Conservation (phyloP, 306 rosid genomes). For the Cicer pinnatifidum region DNA sequence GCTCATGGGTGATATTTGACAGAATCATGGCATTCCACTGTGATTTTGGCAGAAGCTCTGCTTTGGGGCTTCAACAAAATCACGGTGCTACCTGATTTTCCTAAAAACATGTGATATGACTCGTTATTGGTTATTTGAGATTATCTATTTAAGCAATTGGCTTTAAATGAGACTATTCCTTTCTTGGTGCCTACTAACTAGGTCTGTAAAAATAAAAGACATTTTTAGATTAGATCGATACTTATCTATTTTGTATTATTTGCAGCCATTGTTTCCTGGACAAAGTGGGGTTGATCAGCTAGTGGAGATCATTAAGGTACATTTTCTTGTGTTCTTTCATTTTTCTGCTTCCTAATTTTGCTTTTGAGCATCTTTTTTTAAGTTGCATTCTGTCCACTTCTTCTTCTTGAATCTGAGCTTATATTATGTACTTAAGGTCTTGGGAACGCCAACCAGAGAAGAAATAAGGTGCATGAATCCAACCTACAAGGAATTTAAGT, state of each 20-base stretch:
- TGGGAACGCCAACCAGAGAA: conserved; percentile 94
- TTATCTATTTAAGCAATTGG: conserved; percentile 3
- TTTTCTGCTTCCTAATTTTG: not conserved
- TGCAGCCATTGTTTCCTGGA: conserved; percentile 95
- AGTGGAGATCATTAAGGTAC: conserved; percentile 92
- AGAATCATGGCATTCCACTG: no score
- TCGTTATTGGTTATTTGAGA: not conserved
- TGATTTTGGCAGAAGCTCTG: no score
- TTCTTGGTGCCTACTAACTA: not conserved
- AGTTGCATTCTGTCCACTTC: conserved; percentile 40
- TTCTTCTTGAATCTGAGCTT: conserved; percentile 31
- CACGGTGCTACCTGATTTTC: no score
- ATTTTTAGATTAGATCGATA: conserved; percentile 19
- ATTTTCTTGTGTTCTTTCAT: conserved; percentile 4
- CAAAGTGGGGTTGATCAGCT: conserved; percentile 96
- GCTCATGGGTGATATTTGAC: no score
- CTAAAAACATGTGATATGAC: no score
- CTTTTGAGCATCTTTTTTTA: conserved; percentile 14
- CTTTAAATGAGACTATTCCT: not conserved
- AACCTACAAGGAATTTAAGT: conserved; percentile 81
- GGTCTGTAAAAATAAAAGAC: not conserved
- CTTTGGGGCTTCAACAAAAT: no score
- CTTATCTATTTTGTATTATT: conserved; percentile 36
- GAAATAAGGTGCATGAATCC: conserved; percentile 98
- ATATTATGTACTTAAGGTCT: conserved; percentile 52